These are phyloP conservation scores for Nyssa sinensis DNA, from an alignment of 148 eudicot species.

Conservation along the genomic window DNA sequence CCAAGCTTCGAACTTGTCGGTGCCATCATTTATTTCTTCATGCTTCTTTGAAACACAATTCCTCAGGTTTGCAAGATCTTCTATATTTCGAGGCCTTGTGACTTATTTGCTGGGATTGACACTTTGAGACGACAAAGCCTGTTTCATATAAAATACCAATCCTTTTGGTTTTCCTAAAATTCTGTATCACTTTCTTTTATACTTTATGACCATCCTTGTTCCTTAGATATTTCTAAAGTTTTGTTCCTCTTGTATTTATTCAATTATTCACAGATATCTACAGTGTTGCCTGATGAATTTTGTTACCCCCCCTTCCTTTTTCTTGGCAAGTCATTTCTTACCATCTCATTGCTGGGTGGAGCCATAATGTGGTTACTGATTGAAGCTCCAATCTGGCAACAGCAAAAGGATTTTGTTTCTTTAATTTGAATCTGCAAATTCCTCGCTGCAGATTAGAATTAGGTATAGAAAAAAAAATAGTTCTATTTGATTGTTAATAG, in stretches of 20 bases:
- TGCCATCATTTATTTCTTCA: slow-evolving; percentile 90
- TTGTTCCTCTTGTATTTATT: background rate
- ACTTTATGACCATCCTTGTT: background rate
- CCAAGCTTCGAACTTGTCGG: slow-evolving; percentile 92
- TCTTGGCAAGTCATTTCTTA: background rate
- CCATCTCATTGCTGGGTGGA: background rate
- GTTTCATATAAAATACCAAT: background rate
- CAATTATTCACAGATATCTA: background rate
- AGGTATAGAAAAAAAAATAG: background rate
- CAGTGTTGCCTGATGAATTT: background rate
- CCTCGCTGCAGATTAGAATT: background rate
- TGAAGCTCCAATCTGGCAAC: background rate
- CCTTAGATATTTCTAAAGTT: background rate
- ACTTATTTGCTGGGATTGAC: background rate
- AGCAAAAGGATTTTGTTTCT: background rate
- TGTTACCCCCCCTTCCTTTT: too few relatives aligned
- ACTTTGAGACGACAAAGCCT: background rate
- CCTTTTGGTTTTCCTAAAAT: background rate
- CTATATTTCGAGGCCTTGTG: background rate
- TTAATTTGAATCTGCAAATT: background rate
- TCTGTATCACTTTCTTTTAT: background rate
- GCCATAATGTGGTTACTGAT: background rate
- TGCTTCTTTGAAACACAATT: slow-evolving; percentile 67
- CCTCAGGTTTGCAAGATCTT: slow-evolving; percentile 59
- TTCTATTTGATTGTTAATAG: background rate